Percentiles rank a stretch among this genome's conserved stretches.
Evolutionary conservation across 176 grass and related monocot species (phyloP).

Genomic region (Luzula sylvatica): DNA sequence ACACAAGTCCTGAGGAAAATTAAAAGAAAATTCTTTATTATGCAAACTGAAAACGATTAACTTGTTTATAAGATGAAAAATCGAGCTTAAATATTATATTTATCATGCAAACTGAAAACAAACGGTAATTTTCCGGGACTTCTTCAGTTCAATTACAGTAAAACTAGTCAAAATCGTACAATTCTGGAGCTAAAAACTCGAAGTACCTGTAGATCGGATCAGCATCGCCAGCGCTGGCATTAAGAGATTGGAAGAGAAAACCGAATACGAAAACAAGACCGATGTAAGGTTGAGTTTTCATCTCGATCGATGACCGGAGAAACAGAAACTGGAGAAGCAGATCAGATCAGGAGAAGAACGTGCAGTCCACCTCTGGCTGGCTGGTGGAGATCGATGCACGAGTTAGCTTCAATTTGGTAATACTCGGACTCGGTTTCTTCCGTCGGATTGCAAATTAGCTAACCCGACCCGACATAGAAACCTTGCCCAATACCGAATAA

Average conservation of each 20-base stretch:
- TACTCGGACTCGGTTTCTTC: too few species aligned
- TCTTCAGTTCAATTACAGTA: too few species aligned
- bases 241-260: slow-evolving; percentile 34
- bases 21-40: not conserved
- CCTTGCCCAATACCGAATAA: too few species aligned
- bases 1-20: slow-evolving; percentile 52
- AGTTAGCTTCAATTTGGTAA: too few species aligned
- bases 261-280: slow-evolving; percentile 28
- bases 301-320: slow-evolving; percentile 12
- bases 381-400: too few species aligned
- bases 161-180: too few species aligned
- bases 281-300: slow-evolving; percentile 19
- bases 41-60: not conserved
- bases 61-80: not conserved
- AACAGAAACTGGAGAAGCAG: not conserved
- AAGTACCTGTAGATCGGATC: slow-evolving; percentile 70
- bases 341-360: slow-evolving; percentile 11
- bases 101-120: not conserved
- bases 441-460: too few species aligned
- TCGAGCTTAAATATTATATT: not conserved
- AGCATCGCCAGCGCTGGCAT: slow-evolving; percentile 61
- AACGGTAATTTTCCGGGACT: too few species aligned
- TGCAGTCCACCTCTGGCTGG: too few species aligned
- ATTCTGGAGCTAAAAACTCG: not conserved
- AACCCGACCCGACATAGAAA: too few species aligned